Conservation (phyloP, 768 basidiomycete genomes). For the Lactifluus hygrophoroides region DNA sequence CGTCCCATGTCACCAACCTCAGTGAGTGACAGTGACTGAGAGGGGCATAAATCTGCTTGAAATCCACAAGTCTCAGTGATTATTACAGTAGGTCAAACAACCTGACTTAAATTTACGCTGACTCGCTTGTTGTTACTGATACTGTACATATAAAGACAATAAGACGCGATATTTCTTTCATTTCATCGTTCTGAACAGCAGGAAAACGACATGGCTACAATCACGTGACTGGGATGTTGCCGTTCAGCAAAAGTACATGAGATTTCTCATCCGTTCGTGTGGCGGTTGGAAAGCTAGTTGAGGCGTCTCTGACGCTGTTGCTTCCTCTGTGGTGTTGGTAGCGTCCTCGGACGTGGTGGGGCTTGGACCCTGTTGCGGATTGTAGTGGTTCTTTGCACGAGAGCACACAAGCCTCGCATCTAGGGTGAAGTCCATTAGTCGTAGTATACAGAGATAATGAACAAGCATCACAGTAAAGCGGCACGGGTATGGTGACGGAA, state of each 20-base stretch:
- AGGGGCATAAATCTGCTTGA: no score
- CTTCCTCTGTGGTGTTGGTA: slow-evolving; percentile 28
- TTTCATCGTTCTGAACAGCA: background rate
- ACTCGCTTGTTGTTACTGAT: no score
- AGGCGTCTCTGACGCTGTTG: slow-evolving; percentile 35
- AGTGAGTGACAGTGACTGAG: no score
- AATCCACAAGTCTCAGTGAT: no score
- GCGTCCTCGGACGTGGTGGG: slow-evolving; percentile 53
- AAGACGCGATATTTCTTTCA: background rate
- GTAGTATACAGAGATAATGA: background rate
- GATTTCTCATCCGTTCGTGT: slow-evolving; percentile 37
- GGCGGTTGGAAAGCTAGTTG: slow-evolving; percentile 47
- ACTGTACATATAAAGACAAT: background rate
- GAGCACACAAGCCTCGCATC: slow-evolving; percentile 73
- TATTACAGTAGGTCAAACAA: no score
- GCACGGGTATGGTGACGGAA: slow-evolving; percentile 75
- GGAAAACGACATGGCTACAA: background rate
- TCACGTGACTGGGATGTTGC: background rate
- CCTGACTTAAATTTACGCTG: no score
- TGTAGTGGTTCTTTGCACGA: slow-evolving; percentile 73
- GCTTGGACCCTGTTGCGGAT: slow-evolving; percentile 47
- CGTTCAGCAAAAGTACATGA: slow-evolving; percentile 32
- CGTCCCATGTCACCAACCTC: no score
- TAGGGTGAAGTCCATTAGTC: slow-evolving; percentile 23
- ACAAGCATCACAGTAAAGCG: slow-evolving; percentile 59